Evolutionary conservation across 78 protist genomes (phyloP).

Genomic region (Monocercomonoides exilis): DNA sequence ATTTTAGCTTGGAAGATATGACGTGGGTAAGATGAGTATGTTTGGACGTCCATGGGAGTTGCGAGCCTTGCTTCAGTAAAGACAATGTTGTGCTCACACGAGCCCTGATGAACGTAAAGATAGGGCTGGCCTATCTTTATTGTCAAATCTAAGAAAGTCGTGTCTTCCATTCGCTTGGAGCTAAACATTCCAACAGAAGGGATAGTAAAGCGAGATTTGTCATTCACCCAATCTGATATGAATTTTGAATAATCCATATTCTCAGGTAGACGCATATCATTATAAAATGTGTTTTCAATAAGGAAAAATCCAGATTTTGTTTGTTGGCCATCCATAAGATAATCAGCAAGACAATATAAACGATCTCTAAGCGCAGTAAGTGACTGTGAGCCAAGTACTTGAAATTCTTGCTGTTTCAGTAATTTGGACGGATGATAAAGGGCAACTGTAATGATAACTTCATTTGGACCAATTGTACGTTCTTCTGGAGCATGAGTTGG

Average conservation of each 20-base stretch:
- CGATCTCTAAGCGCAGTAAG: conserved; percentile 8
- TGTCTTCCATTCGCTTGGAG: neutral
- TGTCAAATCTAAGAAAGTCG: neutral
- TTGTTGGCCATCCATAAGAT: neutral
- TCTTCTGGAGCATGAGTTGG: neutral
- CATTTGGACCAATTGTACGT: neutral
- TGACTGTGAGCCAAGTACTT: neutral
- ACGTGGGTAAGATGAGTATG: neutral
- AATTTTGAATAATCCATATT: neutral
- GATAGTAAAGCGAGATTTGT: neutral
- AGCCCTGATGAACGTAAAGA: conserved; percentile 6
- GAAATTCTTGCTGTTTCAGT: conserved; percentile 2
- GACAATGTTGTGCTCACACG: neutral
- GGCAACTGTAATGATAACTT: neutral
- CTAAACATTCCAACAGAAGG: neutral
- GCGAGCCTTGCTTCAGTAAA: neutral
- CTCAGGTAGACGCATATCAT: neutral
- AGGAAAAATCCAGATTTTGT: neutral
- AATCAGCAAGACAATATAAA: neutral
- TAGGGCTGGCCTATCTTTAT: neutral
- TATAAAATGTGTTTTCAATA: neutral
- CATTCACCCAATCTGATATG: neutral
- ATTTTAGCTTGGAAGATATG: conserved; percentile 14
- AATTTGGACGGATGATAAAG: neutral
- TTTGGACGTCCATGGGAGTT: neutral